These are phyloP conservation scores for Pseudogymnoascus sp. DNA, from an alignment of 2,329 filamentous ascomycete species.

Conservation along the genomic window DNA sequence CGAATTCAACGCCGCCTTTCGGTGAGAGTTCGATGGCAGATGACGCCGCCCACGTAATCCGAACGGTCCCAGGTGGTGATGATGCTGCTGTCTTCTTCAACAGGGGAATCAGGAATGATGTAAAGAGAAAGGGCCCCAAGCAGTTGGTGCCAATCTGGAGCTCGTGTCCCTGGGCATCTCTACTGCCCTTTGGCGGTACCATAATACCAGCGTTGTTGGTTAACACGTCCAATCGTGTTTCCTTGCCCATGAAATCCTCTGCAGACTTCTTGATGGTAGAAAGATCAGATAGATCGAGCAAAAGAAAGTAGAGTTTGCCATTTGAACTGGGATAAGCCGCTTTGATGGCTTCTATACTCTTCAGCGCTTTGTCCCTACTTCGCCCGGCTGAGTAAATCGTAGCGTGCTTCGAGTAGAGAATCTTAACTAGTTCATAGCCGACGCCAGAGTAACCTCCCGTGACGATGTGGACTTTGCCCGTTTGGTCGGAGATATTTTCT, in stretches of 20 bases:
- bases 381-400: conserved; percentile 48
- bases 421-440: conserved; percentile 43
- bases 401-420: conserved; percentile 45
- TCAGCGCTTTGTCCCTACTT: conserved; percentile 30
- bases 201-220: conserved; percentile 25
- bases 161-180: conserved; percentile 15
- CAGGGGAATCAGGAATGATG: conserved; percentile 31
- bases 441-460: conserved; percentile 38
- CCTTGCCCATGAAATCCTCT: conserved; percentile 17
- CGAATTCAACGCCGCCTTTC: neutral
- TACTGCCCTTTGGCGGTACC: conserved; percentile 13
- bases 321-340: conserved; percentile 24
- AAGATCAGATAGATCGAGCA: conserved; percentile 30
- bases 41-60: neutral
- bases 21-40: neutral
- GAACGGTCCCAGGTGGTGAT: conserved; percentile 18
- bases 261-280: conserved; percentile 21
- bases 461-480: conserved; percentile 39
- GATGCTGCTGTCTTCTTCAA: conserved; percentile 25
- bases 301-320: conserved; percentile 32
- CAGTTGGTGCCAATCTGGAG: conserved; percentile 13
- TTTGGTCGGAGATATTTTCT: conserved; percentile 31
- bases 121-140: conserved; percentile 15
- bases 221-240: conserved; percentile 21
- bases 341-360: conserved; percentile 34